These are phyloP conservation scores for Tetrahymena thermophila DNA, from an alignment of 73 alveolate species.

Conservation along the genomic window DNA sequence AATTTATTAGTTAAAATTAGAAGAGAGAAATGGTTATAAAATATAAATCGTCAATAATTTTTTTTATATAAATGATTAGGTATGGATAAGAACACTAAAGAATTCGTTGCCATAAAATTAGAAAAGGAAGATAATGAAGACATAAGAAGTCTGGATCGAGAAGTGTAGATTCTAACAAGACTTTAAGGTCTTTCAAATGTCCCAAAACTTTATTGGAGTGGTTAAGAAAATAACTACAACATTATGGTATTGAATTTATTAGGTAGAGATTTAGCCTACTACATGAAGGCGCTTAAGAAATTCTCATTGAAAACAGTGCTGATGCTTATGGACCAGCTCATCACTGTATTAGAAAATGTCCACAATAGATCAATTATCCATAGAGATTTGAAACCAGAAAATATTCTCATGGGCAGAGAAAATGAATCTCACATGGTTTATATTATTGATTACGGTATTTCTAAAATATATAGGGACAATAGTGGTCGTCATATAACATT, in stretches of 20 bases:
- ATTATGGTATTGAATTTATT: constrained; percentile 15
- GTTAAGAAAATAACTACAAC: constrained; percentile 24
- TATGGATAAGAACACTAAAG: constrained; percentile 21
- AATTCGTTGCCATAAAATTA: constrained; percentile 30
- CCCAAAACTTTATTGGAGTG: constrained; percentile 39
- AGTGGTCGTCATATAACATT: constrained; percentile 29
- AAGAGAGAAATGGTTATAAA: background rate
- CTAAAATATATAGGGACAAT: constrained; percentile 30
- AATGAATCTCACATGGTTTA: constrained; percentile 23
- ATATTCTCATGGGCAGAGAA: constrained; percentile 26
- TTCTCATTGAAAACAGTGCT: constrained; percentile 32
- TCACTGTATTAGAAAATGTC: constrained; percentile 27
- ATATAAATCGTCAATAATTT: background rate
- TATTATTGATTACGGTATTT: constrained; percentile 33
- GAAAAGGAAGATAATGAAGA: constrained; percentile 50
- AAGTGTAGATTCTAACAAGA: constrained; percentile 15
- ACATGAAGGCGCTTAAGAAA: constrained; percentile 20
- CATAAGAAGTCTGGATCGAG: constrained; percentile 29
- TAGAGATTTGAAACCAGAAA: constrained; percentile 44
- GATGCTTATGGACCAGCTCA: constrained; percentile 12
- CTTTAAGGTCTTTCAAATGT: constrained; percentile 15
- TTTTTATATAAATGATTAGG: background rate
- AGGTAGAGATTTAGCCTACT: constrained; percentile 35
- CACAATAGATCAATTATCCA: constrained; percentile 32
- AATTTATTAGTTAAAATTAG: background rate